Evolutionary conservation across 1,284 basidiomycete genomes (phyloP), one percentile per base, ranked within the genome.

Genomic region (Ustilago hordei): DNA sequence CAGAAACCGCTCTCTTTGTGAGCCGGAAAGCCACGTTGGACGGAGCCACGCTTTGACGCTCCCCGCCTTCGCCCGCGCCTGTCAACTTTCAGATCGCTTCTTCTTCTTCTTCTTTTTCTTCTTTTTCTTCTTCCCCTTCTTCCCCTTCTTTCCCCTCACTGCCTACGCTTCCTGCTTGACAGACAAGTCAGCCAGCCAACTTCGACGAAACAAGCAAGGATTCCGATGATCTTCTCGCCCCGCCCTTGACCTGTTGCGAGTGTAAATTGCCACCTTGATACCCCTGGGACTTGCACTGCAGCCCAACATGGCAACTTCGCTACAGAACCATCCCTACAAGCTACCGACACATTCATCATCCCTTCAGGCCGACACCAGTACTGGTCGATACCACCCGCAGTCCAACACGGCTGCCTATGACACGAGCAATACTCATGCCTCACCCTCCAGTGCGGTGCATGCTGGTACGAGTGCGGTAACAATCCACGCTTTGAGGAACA

Each of bases 241-340:
- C 28, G 48, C 28, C 28, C 23, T 28, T 12, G 9, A 4, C 13
- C 28, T 13, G 5, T 12, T 50, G 48, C 48, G 11, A 32, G 31
- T 19, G 8, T 32, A 48, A 48, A 31, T 13, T 5, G 11, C 8
- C 48, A 31, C 8, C 31, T 13, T 50, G 48, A 28, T 11, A 50
- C 48, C 28, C 48, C 13, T 11, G 12, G 28, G 6, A 12, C 28
- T 50, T 17, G 15, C 28, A 11, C 31, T 32, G 31, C 48, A 13
- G 23, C 2, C n/a, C 48, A 50, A 41, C 6, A 67, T 60, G 64
- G 50, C 64, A 15, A 52, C 58, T n/a, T 50, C 38, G 6, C 28
- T 61, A 1, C 47, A 61, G 8, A 34, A 38, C 11, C 65, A 58
- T 48, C 59, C 59, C 13, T 58, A 54, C 43, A 55, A 67, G 57